Evolutionary conservation across 176 grass and related monocot species (phyloP).

Genomic region (Tuctoria greenei): DNA sequence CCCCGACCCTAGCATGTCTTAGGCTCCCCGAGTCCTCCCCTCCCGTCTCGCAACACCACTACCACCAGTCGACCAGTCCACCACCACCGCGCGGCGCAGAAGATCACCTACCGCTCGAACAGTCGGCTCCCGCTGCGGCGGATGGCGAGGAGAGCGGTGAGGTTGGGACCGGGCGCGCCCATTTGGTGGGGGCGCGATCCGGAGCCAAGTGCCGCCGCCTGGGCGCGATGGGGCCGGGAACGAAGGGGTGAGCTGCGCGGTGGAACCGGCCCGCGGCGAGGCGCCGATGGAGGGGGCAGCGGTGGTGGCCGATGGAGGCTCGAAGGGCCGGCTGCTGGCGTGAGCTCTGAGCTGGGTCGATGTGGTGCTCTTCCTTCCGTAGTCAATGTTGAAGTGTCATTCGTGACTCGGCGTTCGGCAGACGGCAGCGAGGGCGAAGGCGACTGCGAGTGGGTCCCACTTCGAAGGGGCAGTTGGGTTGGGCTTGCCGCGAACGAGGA

Average conservation of each 20-base stretch:
- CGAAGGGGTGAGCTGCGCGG: background rate
- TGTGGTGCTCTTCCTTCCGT: background rate
- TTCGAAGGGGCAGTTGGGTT: background rate
- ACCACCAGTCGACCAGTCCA: background rate
- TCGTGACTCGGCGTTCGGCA: background rate
- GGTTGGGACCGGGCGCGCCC: constrained; percentile 31
- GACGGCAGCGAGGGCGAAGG: background rate
- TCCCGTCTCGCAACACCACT: background rate
- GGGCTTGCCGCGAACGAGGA: background rate
- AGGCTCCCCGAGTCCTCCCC: background rate
- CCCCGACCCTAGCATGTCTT: constrained; percentile 55
- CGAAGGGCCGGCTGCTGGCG: background rate
- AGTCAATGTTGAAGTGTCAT: background rate
- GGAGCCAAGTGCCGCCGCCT: background rate
- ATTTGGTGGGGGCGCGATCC: constrained; percentile 9
- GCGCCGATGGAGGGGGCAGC: background rate
- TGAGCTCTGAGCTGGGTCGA: background rate
- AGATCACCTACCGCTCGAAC: constrained; percentile 32
- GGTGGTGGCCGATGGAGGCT: constrained; percentile 1
- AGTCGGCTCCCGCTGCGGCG: constrained; percentile 47
- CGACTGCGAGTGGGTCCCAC: background rate
- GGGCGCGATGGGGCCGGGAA: background rate
- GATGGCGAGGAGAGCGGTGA: constrained; percentile 36
- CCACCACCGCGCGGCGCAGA: background rate
- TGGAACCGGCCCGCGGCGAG: background rate